A percentile compares a stretch with the other conserved stretches of the same genome.
Evolutionary conservation across 345 rosid genomes (phyloP).

Genomic region (Cochlearia excelsa): DNA sequence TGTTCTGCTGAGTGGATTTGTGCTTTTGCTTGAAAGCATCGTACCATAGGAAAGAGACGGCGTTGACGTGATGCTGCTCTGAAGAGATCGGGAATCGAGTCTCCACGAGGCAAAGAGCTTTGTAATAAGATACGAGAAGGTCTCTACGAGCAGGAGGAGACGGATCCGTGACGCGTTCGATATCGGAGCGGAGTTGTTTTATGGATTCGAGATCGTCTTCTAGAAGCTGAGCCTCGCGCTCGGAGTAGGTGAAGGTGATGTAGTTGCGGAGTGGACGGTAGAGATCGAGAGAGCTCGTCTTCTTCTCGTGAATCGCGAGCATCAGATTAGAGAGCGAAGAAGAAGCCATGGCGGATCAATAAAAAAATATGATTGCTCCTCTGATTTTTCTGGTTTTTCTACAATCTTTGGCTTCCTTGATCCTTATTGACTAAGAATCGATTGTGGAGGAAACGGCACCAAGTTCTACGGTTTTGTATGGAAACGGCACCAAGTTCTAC

Average conservation of each 20-base stretch:
- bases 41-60: slow-evolving; percentile 75
- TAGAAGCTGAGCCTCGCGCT: slow-evolving; percentile 89
- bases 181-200: slow-evolving; percentile 73
- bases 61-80: slow-evolving; percentile 71
- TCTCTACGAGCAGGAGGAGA: slow-evolving; percentile 77
- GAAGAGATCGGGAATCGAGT: slow-evolving; percentile 96
- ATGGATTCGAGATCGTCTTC: slow-evolving; percentile 87
- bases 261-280: slow-evolving; percentile 95
- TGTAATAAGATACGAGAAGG: slow-evolving; percentile 65
- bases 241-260: slow-evolving; percentile 73
- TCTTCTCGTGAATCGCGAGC: slow-evolving; percentile 95
- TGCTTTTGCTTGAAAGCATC: slow-evolving; percentile 88
- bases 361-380: no score
- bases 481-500: slow-evolving; percentile 25
- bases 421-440: slow-evolving; percentile 31
- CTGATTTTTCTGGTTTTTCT: neutral
- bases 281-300: slow-evolving; percentile 66
- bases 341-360: slow-evolving; percentile 46
- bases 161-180: slow-evolving; percentile 73
- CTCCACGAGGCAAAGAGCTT: slow-evolving; percentile 75
- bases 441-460: slow-evolving; percentile 21
- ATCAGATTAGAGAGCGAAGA: slow-evolving; percentile 68
- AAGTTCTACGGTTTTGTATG: neutral
- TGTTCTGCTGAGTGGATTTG: slow-evolving; percentile 85
- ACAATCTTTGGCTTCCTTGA: slow-evolving; percentile 14